Base-by-base conservation (phyloP, 163 green algal genomes). In the Chlamydomonas reinhardtii region DNA sequence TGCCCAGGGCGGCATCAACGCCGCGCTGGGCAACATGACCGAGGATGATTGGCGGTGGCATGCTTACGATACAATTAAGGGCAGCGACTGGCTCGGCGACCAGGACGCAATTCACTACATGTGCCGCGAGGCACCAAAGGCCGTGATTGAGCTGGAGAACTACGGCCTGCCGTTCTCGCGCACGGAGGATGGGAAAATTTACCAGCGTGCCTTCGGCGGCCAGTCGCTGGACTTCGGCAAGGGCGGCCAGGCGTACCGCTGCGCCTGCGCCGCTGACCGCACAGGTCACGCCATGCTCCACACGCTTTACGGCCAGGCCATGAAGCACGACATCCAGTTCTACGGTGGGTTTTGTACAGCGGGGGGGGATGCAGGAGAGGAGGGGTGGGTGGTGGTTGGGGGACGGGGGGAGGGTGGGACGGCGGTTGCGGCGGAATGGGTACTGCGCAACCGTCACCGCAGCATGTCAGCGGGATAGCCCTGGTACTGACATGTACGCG, bases 1-100 rank as follows among this genome's bases (percentile, higher is more conserved):
- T 35, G 98, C 98, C 0, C 97, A 99, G 92, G 98, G 98, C 29
- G 98, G 98, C 76, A 99, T 99, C 93, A 99, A 99, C 90, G 98
- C 98, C 19, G 98, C 98, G 2, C 93, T 99, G 11, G 98, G 96
- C 70, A 99, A 99, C 94, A 99, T 99, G 98, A 97, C 95, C 5
- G 92, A 98, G 89, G 98, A 99, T 82, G 97, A 99, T 92, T 99
- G 98, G 98, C 90, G 98, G n/a, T 99, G 98, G 98, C 98, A 99
- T 86, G 98, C 98, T 25, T 99, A 99, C 85, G 98, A 99, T 92
- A 99, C 98, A 0, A 95, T 99, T 89, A 99, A 99, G 93, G 98
- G 98, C 82, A 97, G 91, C 75, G 98, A 99, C 93, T 99, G 97
- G 97, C 91, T 99, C 16, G 98, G 97, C 48, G 97, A 99, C 91